Conservation (phyloP, 495 filamentous ascomycete genomes). For the Bacidia gigantensis region DNA sequence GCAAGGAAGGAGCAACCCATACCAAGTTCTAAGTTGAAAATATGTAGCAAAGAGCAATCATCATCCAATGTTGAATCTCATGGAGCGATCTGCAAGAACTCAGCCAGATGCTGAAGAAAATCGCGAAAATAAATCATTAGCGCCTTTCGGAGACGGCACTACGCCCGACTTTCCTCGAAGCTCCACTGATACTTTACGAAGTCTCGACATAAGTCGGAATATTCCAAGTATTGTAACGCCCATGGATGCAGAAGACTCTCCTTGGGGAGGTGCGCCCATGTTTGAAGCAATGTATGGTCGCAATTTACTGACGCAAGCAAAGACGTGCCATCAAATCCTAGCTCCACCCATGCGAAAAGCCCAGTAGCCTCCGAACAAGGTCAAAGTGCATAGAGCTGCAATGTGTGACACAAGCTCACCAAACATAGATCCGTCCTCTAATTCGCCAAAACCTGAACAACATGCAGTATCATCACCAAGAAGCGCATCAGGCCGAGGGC, state of each 20-base stretch:
- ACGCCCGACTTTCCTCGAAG: background rate
- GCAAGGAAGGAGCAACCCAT: too few relatives aligned
- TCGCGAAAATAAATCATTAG: background rate
- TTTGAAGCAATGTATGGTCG: conserved; percentile 5
- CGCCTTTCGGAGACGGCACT: background rate
- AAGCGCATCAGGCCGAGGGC: conserved; percentile 35
- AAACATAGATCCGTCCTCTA: conserved; percentile 19
- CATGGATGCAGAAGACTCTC: conserved; percentile 51
- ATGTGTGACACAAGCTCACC: conserved; percentile 9
- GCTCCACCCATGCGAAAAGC: conserved; percentile 21
- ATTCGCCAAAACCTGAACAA: conserved; percentile 20
- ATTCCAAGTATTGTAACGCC: conserved; percentile 12
- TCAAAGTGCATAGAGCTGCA: conserved; percentile 15
- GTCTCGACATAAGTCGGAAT: conserved; percentile 12
- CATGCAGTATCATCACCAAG: conserved; percentile 27
- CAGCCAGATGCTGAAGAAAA: background rate
- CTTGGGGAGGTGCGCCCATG: conserved; percentile 50
- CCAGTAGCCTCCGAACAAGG: conserved; percentile 22
- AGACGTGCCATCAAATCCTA: conserved; percentile 47
- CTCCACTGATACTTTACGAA: conserved; percentile 9
- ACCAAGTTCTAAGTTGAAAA: too few relatives aligned
- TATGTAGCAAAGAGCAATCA: too few relatives aligned
- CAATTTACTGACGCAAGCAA: conserved; percentile 16
- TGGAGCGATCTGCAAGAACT: too few relatives aligned
- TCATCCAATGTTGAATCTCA: too few relatives aligned